phyloP scores from a whole-genome alignment of 805 yeast species.

The Ogataea allantospora region DNA sequence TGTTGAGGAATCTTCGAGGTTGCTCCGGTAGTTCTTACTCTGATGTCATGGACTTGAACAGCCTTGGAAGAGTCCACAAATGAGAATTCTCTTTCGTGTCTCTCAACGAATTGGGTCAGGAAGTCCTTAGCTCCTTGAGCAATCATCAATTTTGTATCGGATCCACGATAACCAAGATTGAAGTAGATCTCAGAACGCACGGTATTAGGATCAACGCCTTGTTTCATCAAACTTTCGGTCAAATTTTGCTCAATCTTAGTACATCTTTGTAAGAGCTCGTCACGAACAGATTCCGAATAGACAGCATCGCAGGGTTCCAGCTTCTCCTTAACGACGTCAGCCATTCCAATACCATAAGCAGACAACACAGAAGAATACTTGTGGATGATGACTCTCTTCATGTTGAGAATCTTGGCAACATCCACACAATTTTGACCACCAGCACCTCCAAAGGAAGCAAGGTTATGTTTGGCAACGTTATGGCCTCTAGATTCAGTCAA shows the following conservation, averaged over 20 bases:
- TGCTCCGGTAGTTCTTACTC: slow-evolving; percentile 68
- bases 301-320: slow-evolving; percentile 27
- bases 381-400: slow-evolving; percentile 42
- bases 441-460: slow-evolving; percentile 51
- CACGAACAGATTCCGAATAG: slow-evolving; percentile 15
- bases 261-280: slow-evolving; percentile 19
- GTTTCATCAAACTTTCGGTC: slow-evolving; percentile 26
- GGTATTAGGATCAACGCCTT: slow-evolving; percentile 27
- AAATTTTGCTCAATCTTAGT: slow-evolving; percentile 16
- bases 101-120: slow-evolving; percentile 44
- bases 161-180: slow-evolving; percentile 75
- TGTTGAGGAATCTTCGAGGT: slow-evolving; percentile 41
- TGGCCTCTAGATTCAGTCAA: slow-evolving; percentile 47
- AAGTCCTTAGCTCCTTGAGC: slow-evolving; percentile 36
- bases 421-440: slow-evolving; percentile 49
- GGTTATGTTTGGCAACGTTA: slow-evolving; percentile 40
- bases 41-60: slow-evolving; percentile 60
- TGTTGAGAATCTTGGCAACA: slow-evolving; percentile 41
- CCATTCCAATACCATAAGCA: slow-evolving; percentile 40
- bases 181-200: slow-evolving; percentile 40
- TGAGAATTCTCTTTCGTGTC: slow-evolving; percentile 67
- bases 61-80: slow-evolving; percentile 55
- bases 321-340: slow-evolving; percentile 34
- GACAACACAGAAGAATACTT: slow-evolving; percentile 47
- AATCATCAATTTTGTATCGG: slow-evolving; percentile 75